Evolutionary conservation across 768 basidiomycete genomes (phyloP).

Genomic region (Coprinellus micaceus): DNA sequence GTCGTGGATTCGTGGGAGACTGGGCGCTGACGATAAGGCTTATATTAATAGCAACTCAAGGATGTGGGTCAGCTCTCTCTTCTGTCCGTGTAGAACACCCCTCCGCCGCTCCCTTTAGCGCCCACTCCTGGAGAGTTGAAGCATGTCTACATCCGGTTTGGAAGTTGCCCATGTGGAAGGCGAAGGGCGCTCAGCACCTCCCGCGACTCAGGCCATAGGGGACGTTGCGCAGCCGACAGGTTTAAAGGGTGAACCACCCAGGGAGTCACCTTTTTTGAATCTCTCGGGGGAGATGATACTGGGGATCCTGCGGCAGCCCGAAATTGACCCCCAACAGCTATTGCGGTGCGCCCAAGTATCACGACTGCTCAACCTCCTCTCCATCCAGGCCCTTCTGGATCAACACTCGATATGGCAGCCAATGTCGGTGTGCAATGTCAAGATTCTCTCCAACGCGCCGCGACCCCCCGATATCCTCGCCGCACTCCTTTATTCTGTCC

Average conservation of each 20-base stretch:
- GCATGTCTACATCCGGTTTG: no score
- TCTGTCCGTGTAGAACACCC: no score
- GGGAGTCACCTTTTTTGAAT: no score
- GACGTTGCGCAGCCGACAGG: neutral
- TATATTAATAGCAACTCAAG: no score
- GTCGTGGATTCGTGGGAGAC: no score
- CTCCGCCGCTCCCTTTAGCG: no score
- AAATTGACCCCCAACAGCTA: neutral
- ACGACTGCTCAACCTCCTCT: neutral
- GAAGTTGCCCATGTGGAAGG: no score
- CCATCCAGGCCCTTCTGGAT: neutral
- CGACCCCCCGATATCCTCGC: neutral
- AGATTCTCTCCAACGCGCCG: neutral
- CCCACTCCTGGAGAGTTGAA: no score
- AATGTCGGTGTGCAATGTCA: neutral
- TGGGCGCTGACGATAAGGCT: no score
- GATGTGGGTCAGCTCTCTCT: no score
- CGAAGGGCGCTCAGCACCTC: no score
- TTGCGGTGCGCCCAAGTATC: neutral
- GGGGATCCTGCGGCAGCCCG: neutral
- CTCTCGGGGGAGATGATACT: neutral
- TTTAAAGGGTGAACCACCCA: neutral
- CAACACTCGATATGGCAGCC: neutral
- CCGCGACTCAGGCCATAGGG: no score
- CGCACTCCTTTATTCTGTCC: neutral